A percentile compares a stretch with the other conserved stretches of the same genome.
Evolutionary conservation across 202 grass and related monocot genomes (phyloP).

Genomic region (Cymbopogon flexuosus): DNA sequence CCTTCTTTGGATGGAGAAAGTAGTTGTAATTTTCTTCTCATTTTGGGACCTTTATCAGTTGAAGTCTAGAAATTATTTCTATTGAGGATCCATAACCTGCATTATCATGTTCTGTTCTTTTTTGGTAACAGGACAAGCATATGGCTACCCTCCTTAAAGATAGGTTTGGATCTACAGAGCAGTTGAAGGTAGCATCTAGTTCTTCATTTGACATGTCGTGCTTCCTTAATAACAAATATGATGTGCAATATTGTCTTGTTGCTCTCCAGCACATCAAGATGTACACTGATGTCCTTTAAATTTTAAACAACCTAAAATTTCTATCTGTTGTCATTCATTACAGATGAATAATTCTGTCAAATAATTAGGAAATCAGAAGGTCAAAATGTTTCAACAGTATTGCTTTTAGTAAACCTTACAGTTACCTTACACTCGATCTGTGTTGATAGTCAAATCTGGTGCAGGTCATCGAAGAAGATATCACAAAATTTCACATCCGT

Average conservation of each 20-base stretch:
- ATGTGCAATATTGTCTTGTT: background rate
- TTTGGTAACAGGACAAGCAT: conserved; percentile 56
- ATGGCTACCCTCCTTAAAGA: conserved; percentile 79
- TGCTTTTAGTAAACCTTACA: conserved; percentile 7
- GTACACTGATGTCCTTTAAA: background rate
- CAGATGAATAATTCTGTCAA: background rate
- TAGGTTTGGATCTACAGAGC: conserved; percentile 68
- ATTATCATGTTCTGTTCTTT: background rate
- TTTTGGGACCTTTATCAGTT: background rate
- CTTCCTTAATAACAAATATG: background rate
- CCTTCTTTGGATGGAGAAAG: background rate
- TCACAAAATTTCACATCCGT: conserved; percentile 74
- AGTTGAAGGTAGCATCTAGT: conserved; percentile 54
- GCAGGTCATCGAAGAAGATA: conserved; percentile 81
- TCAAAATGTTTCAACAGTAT: background rate
- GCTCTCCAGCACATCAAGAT: background rate
- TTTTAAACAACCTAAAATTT: background rate
- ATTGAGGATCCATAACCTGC: conserved; percentile 7
- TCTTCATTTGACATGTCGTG: background rate
- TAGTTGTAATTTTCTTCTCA: background rate
- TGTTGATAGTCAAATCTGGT: conserved; percentile 15
- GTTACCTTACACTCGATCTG: background rate
- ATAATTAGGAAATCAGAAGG: background rate
- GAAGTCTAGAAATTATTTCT: background rate
- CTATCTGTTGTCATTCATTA: background rate